These are phyloP conservation scores for Letharia columbiana DNA, from an alignment of 495 filamentous ascomycete genomes.

Conservation along the genomic window DNA sequence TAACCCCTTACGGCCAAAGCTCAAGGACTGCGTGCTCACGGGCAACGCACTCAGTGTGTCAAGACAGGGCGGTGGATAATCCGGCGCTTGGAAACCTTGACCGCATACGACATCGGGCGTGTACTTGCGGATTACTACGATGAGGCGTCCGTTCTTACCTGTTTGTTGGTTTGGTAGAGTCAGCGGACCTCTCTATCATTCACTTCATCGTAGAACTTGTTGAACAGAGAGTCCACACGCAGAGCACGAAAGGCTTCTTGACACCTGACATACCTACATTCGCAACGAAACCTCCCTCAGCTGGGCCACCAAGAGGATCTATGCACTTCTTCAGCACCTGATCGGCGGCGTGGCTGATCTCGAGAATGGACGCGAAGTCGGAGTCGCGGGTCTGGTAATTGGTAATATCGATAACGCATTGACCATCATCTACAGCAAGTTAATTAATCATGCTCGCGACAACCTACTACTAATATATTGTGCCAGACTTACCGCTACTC, in stretches of 20 bases:
- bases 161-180: not conserved
- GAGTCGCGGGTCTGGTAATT: rapidly evolving
- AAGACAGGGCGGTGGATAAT: not conserved
- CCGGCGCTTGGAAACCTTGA: not conserved
- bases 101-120: constrained; percentile 1
- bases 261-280: not conserved
- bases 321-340: not conserved
- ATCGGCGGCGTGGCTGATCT: not conserved
- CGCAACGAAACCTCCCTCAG: not conserved
- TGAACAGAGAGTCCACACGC: not conserved
- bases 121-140: not conserved
- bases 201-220: not conserved
- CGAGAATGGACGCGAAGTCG: not conserved
- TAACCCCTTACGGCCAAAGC: not conserved
- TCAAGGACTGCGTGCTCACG: not conserved
- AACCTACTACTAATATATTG: too few species aligned
- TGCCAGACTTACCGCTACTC: not conserved
- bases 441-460: not conserved
- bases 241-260: not conserved
- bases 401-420: not conserved
- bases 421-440: not conserved
- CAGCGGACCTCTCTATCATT: not conserved
- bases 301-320: not conserved
- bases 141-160: not conserved
- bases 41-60: not conserved